These are phyloP conservation scores for Fusarium denticulatum DNA, from an alignment of 2,329 filamentous ascomycete genomes.

Conservation along the genomic window DNA sequence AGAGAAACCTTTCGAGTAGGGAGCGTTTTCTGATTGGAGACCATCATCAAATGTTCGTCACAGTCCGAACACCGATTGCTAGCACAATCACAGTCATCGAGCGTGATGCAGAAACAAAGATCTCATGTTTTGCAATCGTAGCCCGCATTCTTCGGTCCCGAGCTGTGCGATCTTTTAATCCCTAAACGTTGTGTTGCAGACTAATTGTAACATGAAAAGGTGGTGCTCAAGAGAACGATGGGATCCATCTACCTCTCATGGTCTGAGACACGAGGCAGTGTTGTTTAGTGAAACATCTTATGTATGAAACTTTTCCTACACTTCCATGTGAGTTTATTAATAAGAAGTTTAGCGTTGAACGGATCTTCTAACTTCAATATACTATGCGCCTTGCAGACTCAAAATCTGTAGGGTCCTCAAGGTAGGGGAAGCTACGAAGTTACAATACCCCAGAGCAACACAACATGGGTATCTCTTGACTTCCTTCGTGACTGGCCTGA, in stretches of 20 bases:
- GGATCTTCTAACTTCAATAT: background rate
- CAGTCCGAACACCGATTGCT: background rate
- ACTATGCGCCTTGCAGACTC: background rate
- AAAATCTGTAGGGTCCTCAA: background rate
- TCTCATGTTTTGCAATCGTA: background rate
- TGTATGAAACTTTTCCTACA: background rate
- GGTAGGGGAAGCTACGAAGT: background rate
- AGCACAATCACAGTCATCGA: background rate
- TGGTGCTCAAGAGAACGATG: slow-evolving; percentile 6
- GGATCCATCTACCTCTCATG: background rate
- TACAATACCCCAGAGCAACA: background rate
- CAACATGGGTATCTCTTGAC: background rate
- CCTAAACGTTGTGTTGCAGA: background rate
- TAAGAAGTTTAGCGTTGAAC: background rate
- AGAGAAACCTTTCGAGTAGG: background rate
- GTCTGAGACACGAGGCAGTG: slow-evolving; percentile 18
- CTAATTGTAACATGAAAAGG: background rate
- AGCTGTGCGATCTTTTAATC: background rate
- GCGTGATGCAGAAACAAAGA: background rate
- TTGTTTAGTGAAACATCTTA: slow-evolving; percentile 15
- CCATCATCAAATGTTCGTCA: background rate
- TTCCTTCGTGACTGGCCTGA: background rate
- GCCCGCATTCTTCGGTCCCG: slow-evolving; percentile 2
- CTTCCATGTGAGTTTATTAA: background rate
- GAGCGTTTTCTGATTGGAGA: background rate